Conservation (phyloP, 768 basidiomycete genomes). For the Boletus edulis region DNA sequence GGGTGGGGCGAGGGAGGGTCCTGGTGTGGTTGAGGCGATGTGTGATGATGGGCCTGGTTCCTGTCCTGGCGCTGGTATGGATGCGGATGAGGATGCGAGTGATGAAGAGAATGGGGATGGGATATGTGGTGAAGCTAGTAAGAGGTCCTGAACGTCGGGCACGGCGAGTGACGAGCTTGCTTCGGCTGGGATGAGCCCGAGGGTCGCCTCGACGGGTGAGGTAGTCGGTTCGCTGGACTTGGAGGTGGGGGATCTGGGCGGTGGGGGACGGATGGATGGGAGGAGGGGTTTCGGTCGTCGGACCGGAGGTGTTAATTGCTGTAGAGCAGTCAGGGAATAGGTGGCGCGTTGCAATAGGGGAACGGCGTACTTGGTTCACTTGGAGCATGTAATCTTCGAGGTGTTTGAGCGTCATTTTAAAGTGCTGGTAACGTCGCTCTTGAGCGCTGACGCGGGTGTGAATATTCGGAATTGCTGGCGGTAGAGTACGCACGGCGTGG, state of each 20-base stretch:
- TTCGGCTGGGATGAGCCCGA: slow-evolving; percentile 24
- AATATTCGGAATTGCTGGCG: not conserved
- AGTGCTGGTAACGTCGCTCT: slow-evolving; percentile 43
- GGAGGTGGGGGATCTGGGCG: slow-evolving; percentile 4
- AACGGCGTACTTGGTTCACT: slow-evolving; percentile 46
- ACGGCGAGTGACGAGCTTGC: slow-evolving; percentile 6
- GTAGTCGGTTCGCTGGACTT: not conserved
- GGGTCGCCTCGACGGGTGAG: slow-evolving; percentile 17
- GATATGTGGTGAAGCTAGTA: slow-evolving; percentile 35
- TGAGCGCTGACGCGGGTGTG: slow-evolving; percentile 34
- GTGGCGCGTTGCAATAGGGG: too few species aligned
- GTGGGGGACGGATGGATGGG: slow-evolving; percentile 50
- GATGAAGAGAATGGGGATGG: slow-evolving; percentile 4
- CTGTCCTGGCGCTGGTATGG: not conserved
- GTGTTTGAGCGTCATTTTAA: slow-evolving; percentile 49
- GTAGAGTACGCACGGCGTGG: slow-evolving; percentile 38
- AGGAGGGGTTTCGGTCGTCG: slow-evolving; percentile 48
- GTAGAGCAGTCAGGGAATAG: not conserved
- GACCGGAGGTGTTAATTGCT: slow-evolving; percentile 43
- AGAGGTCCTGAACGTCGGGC: slow-evolving; percentile 31
- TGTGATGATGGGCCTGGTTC: slow-evolving; percentile 7
- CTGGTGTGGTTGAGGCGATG: slow-evolving; percentile 9
- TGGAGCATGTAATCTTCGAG: slow-evolving; percentile 52
- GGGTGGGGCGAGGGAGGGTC: slow-evolving; percentile 28
- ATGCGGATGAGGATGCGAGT: too few species aligned